These are phyloP conservation scores for Mucuna pruriens DNA, from an alignment of 306 rosid genomes.

Conservation along the genomic window DNA sequence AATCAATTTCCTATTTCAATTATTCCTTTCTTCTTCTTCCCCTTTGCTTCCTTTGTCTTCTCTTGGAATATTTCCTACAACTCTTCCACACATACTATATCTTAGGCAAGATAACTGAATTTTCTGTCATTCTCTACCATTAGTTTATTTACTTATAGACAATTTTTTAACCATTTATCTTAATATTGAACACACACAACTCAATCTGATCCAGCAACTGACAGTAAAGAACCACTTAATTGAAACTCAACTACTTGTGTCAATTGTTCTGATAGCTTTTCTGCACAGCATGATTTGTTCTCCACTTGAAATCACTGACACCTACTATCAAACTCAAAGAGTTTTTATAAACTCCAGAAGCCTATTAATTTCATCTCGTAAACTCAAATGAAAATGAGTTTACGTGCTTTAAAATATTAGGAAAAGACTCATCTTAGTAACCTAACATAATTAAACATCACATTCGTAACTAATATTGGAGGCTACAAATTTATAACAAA, in stretches of 20 bases:
- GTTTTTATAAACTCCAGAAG: not conserved
- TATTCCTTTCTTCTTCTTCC: not conserved
- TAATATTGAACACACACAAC: not conserved
- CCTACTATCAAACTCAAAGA: not conserved
- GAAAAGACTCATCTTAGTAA: not conserved
- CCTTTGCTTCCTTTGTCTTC: not conserved
- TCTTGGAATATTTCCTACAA: not conserved
- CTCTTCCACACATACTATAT: not conserved
- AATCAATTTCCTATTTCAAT: not conserved
- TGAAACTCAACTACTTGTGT: not conserved
- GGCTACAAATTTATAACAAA: not conserved
- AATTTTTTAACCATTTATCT: not conserved
- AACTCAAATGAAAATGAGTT: not conserved
- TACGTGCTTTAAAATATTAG: not conserved
- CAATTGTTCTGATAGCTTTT: not conserved
- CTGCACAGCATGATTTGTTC: not conserved
- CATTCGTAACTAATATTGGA: not conserved
- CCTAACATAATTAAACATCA: too few relatives aligned
- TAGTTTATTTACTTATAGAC: not conserved
- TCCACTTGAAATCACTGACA: slow-evolving; percentile 8
- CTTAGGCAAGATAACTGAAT: not conserved
- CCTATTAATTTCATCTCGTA: not conserved
- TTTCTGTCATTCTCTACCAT: not conserved
- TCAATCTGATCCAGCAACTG: not conserved
- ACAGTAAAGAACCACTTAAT: not conserved